These are phyloP conservation scores for Globisporangium uncinulatum DNA, from an alignment of 352 stramenopile genomes.

Conservation along the genomic window DNA sequence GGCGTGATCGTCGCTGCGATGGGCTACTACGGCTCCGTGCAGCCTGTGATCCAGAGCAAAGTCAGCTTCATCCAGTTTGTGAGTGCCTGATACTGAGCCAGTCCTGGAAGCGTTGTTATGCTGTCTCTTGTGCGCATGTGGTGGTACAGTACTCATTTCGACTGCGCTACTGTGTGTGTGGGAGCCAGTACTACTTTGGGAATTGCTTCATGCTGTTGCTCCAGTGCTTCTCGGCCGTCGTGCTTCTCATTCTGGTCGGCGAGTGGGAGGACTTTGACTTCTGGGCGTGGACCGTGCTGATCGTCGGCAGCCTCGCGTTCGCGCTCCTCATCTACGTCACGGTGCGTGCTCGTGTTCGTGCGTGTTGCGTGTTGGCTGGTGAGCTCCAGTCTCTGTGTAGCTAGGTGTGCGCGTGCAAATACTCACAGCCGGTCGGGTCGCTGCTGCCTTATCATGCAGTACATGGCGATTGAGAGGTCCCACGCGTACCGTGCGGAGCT, in stretches of 20 bases:
- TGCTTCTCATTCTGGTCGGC: constrained; percentile 69
- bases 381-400: neutral
- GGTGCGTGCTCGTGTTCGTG: constrained; percentile 19
- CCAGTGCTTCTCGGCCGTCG: constrained; percentile 61
- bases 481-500: constrained; percentile 76
- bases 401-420: too few relatives aligned
- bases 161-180: neutral
- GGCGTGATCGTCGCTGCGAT: constrained; percentile 72
- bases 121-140: too few relatives aligned
- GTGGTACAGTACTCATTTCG: neutral
- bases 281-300: constrained; percentile 66
- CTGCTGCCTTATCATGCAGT: constrained; percentile 20
- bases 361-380: too few relatives aligned
- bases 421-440: neutral
- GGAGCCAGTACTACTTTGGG: constrained; percentile 73
- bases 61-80: constrained; percentile 84
- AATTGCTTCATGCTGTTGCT: constrained; percentile 85
- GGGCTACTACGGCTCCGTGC: constrained; percentile 77
- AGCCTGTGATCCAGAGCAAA: constrained; percentile 85
- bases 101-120: too few relatives aligned
- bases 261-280: constrained; percentile 74
- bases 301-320: constrained; percentile 65
- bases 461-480: constrained; percentile 68
- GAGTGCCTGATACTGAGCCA: neutral
- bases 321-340: constrained; percentile 68